A percentile compares a stretch with the other conserved stretches of the same genome.
Conservation (phyloP, 2,329 filamentous ascomycete genomes). For the Alternaria viburni region DNA sequence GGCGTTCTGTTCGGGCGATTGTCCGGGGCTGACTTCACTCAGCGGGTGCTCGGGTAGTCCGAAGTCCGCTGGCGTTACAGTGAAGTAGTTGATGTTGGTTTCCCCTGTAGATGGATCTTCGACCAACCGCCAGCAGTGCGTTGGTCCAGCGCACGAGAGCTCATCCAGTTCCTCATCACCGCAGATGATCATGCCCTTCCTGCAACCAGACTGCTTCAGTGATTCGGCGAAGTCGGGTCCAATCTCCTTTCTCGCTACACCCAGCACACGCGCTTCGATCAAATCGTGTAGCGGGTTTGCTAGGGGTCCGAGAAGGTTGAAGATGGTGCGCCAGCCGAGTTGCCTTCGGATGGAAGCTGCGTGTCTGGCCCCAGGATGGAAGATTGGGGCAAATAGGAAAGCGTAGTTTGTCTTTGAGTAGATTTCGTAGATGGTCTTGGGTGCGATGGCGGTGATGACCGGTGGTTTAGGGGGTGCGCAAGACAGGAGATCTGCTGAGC, state of each 20-base stretch:
- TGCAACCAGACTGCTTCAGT: constrained; percentile 74
- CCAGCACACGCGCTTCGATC: constrained; percentile 90
- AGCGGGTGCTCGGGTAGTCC: constrained; percentile 78
- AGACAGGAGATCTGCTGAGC: constrained; percentile 88
- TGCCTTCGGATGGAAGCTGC: constrained; percentile 85
- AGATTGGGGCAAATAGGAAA: constrained; percentile 94
- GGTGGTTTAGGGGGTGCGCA: constrained; percentile 75
- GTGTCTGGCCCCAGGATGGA: constrained; percentile 93
- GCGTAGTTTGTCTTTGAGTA: constrained; percentile 87
- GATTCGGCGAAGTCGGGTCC: constrained; percentile 90
- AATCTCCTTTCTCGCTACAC: constrained; percentile 85
- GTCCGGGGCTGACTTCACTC: constrained; percentile 79
- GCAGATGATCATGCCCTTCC: constrained; percentile 89
- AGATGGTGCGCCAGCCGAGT: constrained; percentile 93
- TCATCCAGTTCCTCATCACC: constrained; percentile 96
- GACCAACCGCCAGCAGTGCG: constrained; percentile 84
- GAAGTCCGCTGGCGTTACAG: constrained; percentile 82
- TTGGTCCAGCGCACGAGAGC: constrained; percentile 86
- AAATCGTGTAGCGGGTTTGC: constrained; percentile 81
- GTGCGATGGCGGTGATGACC: constrained; percentile 74
- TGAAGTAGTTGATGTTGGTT: constrained; percentile 76
- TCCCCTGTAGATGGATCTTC: constrained; percentile 54
- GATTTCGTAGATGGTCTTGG: constrained; percentile 71
- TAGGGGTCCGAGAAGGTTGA: constrained; percentile 93
- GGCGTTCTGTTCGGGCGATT: constrained; percentile 86